These are phyloP conservation scores for Cicer chorassanicum DNA, from an alignment of 306 rosid species.

Conservation along the genomic window DNA sequence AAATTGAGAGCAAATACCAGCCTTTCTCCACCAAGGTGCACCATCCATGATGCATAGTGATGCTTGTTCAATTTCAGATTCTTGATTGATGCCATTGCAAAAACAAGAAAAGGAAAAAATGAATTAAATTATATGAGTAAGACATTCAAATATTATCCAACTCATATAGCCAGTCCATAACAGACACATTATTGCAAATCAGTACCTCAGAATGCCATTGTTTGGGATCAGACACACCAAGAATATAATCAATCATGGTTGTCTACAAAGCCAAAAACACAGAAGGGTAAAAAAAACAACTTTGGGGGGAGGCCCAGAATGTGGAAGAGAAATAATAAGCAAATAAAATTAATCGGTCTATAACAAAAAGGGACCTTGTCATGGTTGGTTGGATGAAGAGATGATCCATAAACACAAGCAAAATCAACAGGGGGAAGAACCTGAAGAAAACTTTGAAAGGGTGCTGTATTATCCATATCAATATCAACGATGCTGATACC, in stretches of 20 bases:
- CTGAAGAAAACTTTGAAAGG: constrained; percentile 47
- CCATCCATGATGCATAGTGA: constrained; percentile 91
- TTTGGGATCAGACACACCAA: constrained; percentile 66
- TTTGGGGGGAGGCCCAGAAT: no score
- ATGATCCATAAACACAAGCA: constrained; percentile 61
- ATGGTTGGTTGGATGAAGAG: constrained; percentile 57
- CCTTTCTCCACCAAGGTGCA: constrained; percentile 77
- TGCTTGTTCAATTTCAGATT: constrained; percentile 77
- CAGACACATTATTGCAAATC: constrained; percentile 27
- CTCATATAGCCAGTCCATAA: constrained; percentile 27
- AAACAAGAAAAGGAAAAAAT: constrained; percentile 15
- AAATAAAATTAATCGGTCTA: background rate
- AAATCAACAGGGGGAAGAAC: constrained; percentile 61
- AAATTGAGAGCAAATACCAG: constrained; percentile 59
- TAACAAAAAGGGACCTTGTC: constrained; percentile 50
- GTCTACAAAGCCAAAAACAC: constrained; percentile 45
- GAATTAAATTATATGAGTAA: background rate
- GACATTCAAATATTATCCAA: constrained; percentile 29
- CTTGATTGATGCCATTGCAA: constrained; percentile 51
- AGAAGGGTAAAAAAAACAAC: constrained; percentile 22
- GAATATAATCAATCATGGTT: constrained; percentile 60
- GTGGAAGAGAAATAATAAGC: background rate
- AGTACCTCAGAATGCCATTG: constrained; percentile 85
- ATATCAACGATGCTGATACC: background rate
- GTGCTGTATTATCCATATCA: constrained; percentile 43